phyloP scores from a whole-genome alignment of 768 basidiomycete species.

The Favolaschia claudopus region DNA sequence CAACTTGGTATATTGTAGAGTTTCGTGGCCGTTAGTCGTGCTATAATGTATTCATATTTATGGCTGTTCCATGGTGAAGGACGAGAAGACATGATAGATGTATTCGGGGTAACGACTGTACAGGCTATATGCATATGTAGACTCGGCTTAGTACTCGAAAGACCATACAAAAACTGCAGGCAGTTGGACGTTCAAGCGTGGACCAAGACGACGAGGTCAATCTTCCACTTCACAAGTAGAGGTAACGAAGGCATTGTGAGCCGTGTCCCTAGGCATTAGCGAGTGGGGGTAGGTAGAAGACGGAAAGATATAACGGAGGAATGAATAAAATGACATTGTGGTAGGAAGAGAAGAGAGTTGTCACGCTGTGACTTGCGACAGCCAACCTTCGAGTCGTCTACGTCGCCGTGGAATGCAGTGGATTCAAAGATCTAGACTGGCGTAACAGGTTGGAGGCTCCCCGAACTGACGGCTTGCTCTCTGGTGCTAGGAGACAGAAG shows the following conservation, averaged over 20 bases:
- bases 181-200: conserved; percentile 78
- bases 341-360: background rate
- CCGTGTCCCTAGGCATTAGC: conserved; percentile 82
- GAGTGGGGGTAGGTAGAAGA: conserved; percentile 53
- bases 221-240: conserved; percentile 82
- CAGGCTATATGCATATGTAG: conserved; percentile 42
- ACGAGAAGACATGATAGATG: background rate
- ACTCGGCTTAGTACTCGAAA: conserved; percentile 83
- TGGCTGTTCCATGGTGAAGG: background rate
- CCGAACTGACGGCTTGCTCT: too few species aligned
- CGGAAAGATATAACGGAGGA: background rate
- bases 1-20: too few species aligned
- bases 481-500: too few species aligned
- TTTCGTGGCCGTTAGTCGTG: too few species aligned
- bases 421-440: too few species aligned
- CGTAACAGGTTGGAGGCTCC: too few species aligned
- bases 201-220: conserved; percentile 59
- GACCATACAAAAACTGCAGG: conserved; percentile 51
- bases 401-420: too few species aligned
- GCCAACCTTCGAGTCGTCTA: too few species aligned
- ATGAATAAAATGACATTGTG: background rate
- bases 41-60: too few species aligned
- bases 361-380: too few species aligned
- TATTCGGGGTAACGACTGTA: background rate
- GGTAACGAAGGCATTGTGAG: conserved; percentile 77